These are phyloP conservation scores for Volutella citrinella DNA, from an alignment of 2,329 filamentous ascomycete genomes.

Conservation along the genomic window DNA sequence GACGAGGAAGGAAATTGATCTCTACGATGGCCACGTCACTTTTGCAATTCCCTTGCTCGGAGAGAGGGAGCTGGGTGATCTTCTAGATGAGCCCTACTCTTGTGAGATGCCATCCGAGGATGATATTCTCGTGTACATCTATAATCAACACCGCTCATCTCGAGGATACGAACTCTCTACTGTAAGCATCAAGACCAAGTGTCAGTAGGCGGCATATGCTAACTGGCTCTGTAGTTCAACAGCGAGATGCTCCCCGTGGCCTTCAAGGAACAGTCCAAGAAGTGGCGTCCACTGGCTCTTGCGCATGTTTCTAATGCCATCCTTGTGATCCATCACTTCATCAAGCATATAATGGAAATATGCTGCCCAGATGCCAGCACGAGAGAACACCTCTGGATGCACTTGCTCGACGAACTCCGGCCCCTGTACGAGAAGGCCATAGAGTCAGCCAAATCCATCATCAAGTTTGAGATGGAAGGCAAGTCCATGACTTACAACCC, in stretches of 20 bases:
- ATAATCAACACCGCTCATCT: constrained; percentile 32
- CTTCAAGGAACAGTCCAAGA: constrained; percentile 52
- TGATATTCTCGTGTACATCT: constrained; percentile 37
- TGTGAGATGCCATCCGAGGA: constrained; percentile 10
- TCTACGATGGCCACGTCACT: background rate
- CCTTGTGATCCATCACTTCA: constrained; percentile 50
- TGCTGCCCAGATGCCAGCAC: constrained; percentile 44
- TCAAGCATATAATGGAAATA: constrained; percentile 37
- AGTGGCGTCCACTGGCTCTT: constrained; percentile 48
- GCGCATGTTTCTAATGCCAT: constrained; percentile 52
- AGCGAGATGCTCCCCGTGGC: constrained; percentile 38
- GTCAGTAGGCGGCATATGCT: too few relatives aligned
- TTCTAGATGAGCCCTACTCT: constrained; percentile 20
- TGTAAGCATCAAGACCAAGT: constrained; percentile 23
- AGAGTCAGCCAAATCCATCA: constrained; percentile 46
- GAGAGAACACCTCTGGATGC: constrained; percentile 36
- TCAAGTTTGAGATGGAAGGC: constrained; percentile 30
- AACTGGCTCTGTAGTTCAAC: constrained; percentile 26
- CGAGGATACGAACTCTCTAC: constrained; percentile 56
- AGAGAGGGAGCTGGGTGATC: constrained; percentile 21
- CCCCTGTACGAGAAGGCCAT: constrained; percentile 46
- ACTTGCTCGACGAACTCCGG: constrained; percentile 46
- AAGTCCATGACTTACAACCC: constrained; percentile 23
- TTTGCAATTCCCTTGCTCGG: constrained; percentile 10
- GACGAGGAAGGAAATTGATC: constrained; percentile 14